phyloP scores from a whole-genome alignment of 2,329 filamentous ascomycete species.

The Ceratocystis diversiconidia region DNA sequence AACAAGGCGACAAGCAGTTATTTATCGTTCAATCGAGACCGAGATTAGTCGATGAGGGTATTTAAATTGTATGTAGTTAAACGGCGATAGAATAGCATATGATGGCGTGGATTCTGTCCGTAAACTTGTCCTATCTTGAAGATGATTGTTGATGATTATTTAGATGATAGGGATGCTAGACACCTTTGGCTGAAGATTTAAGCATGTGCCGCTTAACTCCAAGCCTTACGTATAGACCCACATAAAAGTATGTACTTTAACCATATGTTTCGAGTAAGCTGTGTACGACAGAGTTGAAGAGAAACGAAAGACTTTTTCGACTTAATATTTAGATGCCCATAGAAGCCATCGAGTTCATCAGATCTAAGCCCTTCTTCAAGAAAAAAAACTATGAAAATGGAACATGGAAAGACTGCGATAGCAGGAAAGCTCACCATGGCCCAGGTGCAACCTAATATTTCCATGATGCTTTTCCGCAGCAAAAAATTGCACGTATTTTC shows the following conservation, averaged over 20 bases:
- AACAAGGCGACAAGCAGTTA: not conserved
- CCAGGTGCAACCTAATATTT: not conserved
- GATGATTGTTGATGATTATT: not conserved
- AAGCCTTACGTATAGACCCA: slow-evolving; percentile 2
- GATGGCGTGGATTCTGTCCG: not conserved
- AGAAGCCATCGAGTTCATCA: too few species aligned
- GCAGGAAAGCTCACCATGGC: not conserved
- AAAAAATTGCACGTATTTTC: not conserved
- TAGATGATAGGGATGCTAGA: not conserved
- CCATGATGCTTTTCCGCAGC: not conserved
- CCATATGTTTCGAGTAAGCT: not conserved
- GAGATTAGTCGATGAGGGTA: not conserved
- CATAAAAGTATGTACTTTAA: not conserved
- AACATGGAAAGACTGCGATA: not conserved
- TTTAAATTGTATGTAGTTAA: not conserved
- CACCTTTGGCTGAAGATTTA: not conserved
- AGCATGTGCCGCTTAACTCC: not conserved
- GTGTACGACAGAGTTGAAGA: too few species aligned
- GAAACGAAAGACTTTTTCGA: too few species aligned
- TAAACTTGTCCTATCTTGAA: not conserved
- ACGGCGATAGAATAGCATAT: not conserved
- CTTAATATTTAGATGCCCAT: too few species aligned
- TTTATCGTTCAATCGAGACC: not conserved
- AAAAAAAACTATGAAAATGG: not conserved
- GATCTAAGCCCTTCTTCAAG: too few species aligned